Evolutionary conservation across 345 rosid genomes (phyloP), one percentile per base, ranked within the genome.

Genomic region (Salix purpurea): DNA sequence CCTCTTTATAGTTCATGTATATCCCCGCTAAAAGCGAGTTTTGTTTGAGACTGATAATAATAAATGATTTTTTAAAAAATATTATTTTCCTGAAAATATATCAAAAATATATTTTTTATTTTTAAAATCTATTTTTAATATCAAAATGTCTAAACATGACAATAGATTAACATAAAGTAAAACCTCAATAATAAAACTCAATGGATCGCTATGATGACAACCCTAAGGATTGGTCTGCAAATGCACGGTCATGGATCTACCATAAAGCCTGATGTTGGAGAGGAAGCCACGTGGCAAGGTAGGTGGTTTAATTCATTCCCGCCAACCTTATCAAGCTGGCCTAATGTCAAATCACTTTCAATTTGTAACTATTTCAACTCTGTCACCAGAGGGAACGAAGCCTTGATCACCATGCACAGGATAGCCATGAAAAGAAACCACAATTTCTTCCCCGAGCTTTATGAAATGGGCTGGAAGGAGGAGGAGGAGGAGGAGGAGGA

Each of bases 281-380:
- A 18, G 58, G 36, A 7, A 21, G 69, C 60, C 76, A 42, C 42
- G 42, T 65, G n/a, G 75, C 66, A 3, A 14, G 15, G 34, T 65
- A 6, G 42, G 46, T 65, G 69, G 30, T 74, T 64, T 6, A 65
- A 26, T 72, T 58, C 36, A 58, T 58, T 39, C 37, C 67, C 67
- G 67, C 75, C 69, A 74, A 62, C 76, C 30, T 65, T 48, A 21
- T 65, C 62, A 66, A 70, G 67, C 67, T 65, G 37, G 40, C 40
- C n/a, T 30, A 0, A 28, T 65, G 68, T 1, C 36, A 65, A 65
- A 65, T 65, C 68, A 6, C 68, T 34, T 14, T 65, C n/a, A 65
- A 6, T 65, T 3, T 58, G 64, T 14, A 10, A 9, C 58, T 4
- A 7, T 52, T 7, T 52, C 58, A 52, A 23, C 13, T 23, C 28